A percentile compares a stretch with the other conserved stretches of the same genome.
These are phyloP conservation scores for Cymbopogon citratus DNA, from an alignment of 176 grass and related monocot species.

Conservation along the genomic window DNA sequence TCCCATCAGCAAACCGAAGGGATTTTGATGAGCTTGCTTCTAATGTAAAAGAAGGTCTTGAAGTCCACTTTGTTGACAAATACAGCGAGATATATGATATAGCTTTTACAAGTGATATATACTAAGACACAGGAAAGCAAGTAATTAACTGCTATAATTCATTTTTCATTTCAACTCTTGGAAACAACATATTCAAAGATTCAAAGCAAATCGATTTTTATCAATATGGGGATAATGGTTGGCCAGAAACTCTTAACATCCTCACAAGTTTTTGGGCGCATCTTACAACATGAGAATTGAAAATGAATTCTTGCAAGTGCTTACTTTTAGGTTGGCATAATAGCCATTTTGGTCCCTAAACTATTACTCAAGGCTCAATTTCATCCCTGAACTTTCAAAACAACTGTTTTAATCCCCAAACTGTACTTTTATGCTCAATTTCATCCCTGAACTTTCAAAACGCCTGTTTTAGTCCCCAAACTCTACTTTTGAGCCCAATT, in stretches of 20 bases:
- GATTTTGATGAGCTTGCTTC: conserved; percentile 78
- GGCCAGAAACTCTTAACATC: not conserved
- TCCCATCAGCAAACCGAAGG: conserved; percentile 76
- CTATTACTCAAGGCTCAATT: no score
- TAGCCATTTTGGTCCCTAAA: no score
- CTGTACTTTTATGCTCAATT: no score
- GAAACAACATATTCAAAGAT: not conserved
- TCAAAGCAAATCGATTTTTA: not conserved
- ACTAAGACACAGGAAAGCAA: conserved; percentile 8
- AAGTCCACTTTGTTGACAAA: conserved; percentile 80
- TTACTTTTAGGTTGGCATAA: no score
- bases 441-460: no score
- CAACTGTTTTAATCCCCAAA: no score
- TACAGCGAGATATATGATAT: conserved; percentile 62
- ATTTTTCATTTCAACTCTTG: conserved; percentile 6
- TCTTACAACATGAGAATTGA: not conserved
- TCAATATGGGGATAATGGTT: not conserved
- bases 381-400: no score
- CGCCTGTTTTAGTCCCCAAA: no score
- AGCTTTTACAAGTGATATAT: conserved; percentile 35
- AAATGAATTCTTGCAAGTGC: not conserved
- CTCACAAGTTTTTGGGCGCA: not conserved
- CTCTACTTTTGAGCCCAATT: no score
- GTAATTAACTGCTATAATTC: not conserved
- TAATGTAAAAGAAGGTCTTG: conserved; percentile 94